Conservation (phyloP, 176 grass and related monocot genomes). For the Paspalum notatum region DNA sequence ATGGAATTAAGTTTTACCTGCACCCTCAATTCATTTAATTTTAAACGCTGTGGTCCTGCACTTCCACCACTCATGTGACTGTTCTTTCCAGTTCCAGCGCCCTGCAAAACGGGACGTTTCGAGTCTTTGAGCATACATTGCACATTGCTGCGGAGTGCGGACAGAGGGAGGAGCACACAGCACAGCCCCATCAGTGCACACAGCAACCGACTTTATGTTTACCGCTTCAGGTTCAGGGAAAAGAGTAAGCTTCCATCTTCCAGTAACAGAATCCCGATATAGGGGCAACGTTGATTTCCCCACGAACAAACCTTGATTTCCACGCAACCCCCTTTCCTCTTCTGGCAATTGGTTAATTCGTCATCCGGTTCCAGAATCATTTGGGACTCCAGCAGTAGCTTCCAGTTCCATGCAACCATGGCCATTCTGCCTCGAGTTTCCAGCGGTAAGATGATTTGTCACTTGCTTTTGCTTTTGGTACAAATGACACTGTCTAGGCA, state of each 20-base stretch:
- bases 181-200: not conserved
- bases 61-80: not conserved
- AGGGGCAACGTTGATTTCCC: constrained; percentile 10
- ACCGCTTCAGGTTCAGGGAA: too few species aligned
- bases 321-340: not conserved
- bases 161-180: not conserved
- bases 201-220: not conserved
- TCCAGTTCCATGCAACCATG: not conserved
- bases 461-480: not conserved
- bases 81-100: not conserved
- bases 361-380: not conserved
- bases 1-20: not conserved
- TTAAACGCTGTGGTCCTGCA: too few species aligned
- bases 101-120: not conserved
- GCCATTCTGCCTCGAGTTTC: not conserved
- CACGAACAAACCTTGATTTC: constrained; percentile 27
- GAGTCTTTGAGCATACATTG: not conserved
- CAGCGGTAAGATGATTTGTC: not conserved
- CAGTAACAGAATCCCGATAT: not conserved
- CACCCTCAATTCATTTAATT: not conserved
- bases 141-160: not conserved
- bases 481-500: not conserved
- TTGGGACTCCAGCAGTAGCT: not conserved
- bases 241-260: not conserved
- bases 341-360: not conserved